Percentiles rank a stretch among this genome's conserved stretches.
These are phyloP conservation scores for Neurospora sp. DNA, from an alignment of 495 filamentous ascomycete species.

Conservation along the genomic window DNA sequence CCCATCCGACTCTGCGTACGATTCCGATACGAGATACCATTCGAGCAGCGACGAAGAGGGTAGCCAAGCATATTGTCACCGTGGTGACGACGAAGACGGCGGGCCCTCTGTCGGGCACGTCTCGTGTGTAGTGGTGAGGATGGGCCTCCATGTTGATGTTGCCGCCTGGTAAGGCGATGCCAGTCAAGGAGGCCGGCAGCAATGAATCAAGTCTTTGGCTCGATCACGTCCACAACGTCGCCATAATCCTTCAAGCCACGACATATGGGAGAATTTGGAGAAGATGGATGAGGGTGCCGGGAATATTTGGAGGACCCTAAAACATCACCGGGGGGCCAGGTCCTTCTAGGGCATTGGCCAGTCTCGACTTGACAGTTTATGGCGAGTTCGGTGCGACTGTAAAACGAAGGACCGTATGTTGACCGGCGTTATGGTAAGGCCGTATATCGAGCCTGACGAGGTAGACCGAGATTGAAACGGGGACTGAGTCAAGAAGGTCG, in stretches of 20 bases:
- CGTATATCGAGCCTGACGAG: not conserved
- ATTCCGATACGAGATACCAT: slow-evolving; percentile 65
- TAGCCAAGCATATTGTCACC: slow-evolving; percentile 54
- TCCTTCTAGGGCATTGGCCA: not conserved
- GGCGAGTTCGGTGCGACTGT: not conserved
- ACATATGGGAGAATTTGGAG: not conserved
- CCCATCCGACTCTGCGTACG: slow-evolving; percentile 54
- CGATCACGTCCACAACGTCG: not conserved
- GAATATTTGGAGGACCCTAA: not conserved
- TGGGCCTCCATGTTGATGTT: slow-evolving; percentile 1
- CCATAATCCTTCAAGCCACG: not conserved
- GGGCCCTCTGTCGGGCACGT: slow-evolving; percentile 47
- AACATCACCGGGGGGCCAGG: not conserved
- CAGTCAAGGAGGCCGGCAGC: not conserved
- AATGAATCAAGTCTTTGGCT: slow-evolving; percentile 1
- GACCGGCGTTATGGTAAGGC: not conserved
- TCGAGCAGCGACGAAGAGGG: slow-evolving; percentile 61
- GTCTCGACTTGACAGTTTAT: not conserved
- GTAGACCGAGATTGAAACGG: not conserved
- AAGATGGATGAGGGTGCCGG: not conserved
- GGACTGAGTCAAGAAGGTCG: not conserved
- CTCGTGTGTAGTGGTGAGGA: not conserved
- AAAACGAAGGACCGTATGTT: not conserved
- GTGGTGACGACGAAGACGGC: slow-evolving; percentile 67
- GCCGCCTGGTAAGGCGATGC: not conserved